Evolutionary conservation across 1,139 yeast species (phyloP).

Genomic region (Spencermartinsiella ligniputridi): DNA sequence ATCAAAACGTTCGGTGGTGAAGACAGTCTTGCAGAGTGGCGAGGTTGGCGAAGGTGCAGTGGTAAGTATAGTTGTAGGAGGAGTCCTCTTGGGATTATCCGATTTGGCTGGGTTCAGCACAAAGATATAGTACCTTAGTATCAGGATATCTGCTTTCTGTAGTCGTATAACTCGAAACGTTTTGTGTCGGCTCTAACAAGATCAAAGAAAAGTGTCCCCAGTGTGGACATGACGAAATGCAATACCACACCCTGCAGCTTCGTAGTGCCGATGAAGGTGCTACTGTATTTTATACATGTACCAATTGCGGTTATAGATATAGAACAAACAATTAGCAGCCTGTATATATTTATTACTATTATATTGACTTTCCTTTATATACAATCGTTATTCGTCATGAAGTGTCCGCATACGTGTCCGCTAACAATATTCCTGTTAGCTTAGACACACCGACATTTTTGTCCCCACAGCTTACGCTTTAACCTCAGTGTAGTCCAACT

Average conservation of each 20-base stretch:
- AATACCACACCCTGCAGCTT: conserved; percentile 89
- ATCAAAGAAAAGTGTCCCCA: conserved; percentile 96
- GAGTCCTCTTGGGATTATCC: too few species aligned
- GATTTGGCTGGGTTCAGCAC: too few species aligned
- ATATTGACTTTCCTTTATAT: not conserved
- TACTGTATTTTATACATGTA: conserved; percentile 78
- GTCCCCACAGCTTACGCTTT: too few species aligned
- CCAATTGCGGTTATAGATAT: conserved; percentile 85
- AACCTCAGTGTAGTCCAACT: conserved; percentile 67
- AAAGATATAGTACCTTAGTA: too few species aligned
- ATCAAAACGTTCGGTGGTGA: conserved; percentile 82
- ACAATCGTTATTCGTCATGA: too few species aligned
- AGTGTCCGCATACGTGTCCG: too few species aligned
- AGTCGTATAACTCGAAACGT: too few species aligned
- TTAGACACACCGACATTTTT: too few species aligned
- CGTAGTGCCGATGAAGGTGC: conserved; percentile 98
- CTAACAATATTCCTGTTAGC: too few species aligned
- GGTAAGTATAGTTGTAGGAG: conserved; percentile 15
- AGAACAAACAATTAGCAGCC: conserved; percentile 72
- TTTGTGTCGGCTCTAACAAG: too few species aligned
- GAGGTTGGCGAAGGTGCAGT: conserved; percentile 94
- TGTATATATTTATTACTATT: conserved; percentile 7
- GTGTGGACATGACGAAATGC: conserved; percentile 98
- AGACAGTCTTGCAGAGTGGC: conserved; percentile 69
- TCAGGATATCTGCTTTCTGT: too few species aligned